phyloP scores from a whole-genome alignment of 352 stramenopile species.

The Phytophthora syringae region DNA sequence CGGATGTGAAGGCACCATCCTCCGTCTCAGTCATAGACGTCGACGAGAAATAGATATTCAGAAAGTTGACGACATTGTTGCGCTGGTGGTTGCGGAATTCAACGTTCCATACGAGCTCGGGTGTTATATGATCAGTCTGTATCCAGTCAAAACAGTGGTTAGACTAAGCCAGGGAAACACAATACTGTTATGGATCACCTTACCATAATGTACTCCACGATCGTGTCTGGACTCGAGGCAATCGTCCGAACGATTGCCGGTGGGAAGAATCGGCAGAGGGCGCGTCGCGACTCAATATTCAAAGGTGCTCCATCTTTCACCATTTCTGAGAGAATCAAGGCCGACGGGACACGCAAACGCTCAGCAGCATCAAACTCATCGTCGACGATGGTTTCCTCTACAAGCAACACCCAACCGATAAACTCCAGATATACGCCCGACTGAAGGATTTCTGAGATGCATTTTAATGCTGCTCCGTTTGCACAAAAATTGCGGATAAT shows the following conservation, averaged over 20 bases:
- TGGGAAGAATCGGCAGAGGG: constrained; percentile 78
- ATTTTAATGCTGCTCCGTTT: constrained; percentile 51
- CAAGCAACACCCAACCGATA: constrained; percentile 73
- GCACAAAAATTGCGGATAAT: constrained; percentile 77
- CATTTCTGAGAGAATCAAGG: constrained; percentile 73
- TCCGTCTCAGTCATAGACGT: constrained; percentile 55
- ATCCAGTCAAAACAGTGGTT: constrained; percentile 25
- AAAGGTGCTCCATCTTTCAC: constrained; percentile 48
- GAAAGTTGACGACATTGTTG: constrained; percentile 67
- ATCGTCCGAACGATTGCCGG: constrained; percentile 65
- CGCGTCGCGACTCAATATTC: constrained; percentile 55
- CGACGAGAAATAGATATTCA: constrained; percentile 81
- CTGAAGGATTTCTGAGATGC: constrained; percentile 69
- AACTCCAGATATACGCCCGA: constrained; percentile 81
- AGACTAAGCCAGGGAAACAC: background rate
- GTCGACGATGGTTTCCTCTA: constrained; percentile 70
- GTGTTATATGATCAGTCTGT: constrained; percentile 91
- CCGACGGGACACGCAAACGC: constrained; percentile 59
- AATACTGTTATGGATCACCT: background rate
- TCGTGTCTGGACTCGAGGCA: constrained; percentile 52
- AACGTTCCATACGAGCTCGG: constrained; percentile 95
- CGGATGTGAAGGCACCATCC: constrained; percentile 41
- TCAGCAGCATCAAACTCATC: constrained; percentile 66
- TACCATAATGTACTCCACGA: constrained; percentile 71
- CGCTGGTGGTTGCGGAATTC: constrained; percentile 88